Base-by-base conservation (phyloP, 176 grass and related monocot species). In the Carex myosuroides region DNA sequence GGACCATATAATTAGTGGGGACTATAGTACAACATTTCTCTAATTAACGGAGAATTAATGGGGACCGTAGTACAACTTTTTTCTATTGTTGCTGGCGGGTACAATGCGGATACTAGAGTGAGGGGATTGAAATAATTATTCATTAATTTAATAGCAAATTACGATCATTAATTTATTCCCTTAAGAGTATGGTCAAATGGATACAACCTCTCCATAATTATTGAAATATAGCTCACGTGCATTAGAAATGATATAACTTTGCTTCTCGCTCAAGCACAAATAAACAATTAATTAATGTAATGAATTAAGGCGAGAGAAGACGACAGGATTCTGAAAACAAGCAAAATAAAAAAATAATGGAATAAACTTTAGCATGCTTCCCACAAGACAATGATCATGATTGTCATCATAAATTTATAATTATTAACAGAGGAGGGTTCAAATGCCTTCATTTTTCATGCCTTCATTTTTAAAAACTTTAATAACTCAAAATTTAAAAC, bases 131-230 rank as follows among this genome's bases (percentile, higher is more conserved):
- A n/a, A n/a, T n/a, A n/a, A n/a, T n/a, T n/a, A n/a, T n/a, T n/a
- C n/a, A 86, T 50, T 80, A 13, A 35, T 18, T 84, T 75, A 79
- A 59, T 37, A 73, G 37, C 79, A 39, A 61, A 3, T 72, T 68
- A 81, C 69, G 16, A 26, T 56, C 42, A 8, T 32, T 5, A 33
- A 73, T 42, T 1, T 9, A 68, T 17, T 20, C 79, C 80, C 21
- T 60, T 20, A 60, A n/a, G 18, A 8, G 57, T 60, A 21, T 64
- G 24, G 62, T 29, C 62, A 26, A 29, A 64, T 64, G 62, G 62
- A 8, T 64, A 29, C 24, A 30, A 64, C 57, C 3, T 18, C 16
- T 64, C 21, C 62, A 64, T 64, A 64, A 64, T 64, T 64, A 64
- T 30, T 64, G 24, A 30, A 13, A 30, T 30, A 64, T 26, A 12